Evolutionary conservation across 768 basidiomycete genomes (phyloP), one percentile per base, ranked within the genome.

Genomic region (Fomitopsis pulvina): DNA sequence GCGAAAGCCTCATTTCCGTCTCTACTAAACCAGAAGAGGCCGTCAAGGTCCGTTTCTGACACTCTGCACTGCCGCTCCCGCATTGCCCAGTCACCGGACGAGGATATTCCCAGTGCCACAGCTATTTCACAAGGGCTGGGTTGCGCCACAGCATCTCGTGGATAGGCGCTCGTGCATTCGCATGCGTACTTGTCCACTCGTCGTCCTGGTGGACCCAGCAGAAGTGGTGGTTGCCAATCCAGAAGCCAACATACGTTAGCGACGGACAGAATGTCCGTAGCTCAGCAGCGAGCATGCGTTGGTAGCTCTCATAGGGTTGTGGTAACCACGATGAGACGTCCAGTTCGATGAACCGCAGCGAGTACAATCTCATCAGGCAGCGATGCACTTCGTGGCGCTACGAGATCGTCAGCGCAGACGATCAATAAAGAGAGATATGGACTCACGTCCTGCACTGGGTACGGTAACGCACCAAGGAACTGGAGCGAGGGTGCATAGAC

Each of bases 241-340:
- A 68, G 57, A 75, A 58, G 40, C 63, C 61, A 48, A 73, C 50
- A 18, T 52, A 57, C 38, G 60, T 66, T 25, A 75, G 57, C 24
- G 57, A 61, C 4, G 71, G 66, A 37, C 66, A 61, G 58, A 67
- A 74, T 30, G 63, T 64, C 32, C 63, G 68, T 25, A 72, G 57
- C 52, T 75, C 74, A 24, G 67, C 61, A 45, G 66, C 63, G 54
- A 75, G 57, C 53, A 60, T 55, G 51, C 70, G 69, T 52, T 73
- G 70, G 16, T 58, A 45, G 20, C 53, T 39, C 30, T 63, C 62
- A 34, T 60, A 57, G 10, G 69, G 59, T 8, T 57, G 57, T 14
- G 69, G 66, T 14, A 52, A 44, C 71, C 70, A 74, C 27, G 57
- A 54, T 30, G 64, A 55, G 28, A 72, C 48, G 42, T 71, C 69